Evolutionary conservation across 345 rosid genomes (phyloP).

Genomic region (Corchorus olitorius): DNA sequence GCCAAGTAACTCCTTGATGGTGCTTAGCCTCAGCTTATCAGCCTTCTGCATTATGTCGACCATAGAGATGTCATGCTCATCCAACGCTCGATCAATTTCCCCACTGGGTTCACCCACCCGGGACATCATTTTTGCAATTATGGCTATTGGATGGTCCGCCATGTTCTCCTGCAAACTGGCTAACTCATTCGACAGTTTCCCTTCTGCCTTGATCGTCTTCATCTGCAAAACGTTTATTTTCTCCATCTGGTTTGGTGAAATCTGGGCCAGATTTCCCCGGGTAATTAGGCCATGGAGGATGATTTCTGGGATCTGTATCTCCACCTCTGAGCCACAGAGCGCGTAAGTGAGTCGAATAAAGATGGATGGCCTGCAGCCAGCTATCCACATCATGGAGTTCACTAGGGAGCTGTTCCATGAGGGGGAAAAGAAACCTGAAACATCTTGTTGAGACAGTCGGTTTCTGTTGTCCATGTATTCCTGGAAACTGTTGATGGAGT

Average conservation of each 20-base stretch:
- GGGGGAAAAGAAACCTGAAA: not conserved
- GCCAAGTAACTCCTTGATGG: not conserved
- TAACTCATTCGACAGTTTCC: not conserved
- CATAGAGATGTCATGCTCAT: not conserved
- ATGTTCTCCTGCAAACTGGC: constrained; percentile 1
- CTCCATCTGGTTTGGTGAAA: not conserved
- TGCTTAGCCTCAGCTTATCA: constrained; percentile 18
- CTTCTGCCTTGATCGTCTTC: not conserved
- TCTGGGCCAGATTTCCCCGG: not conserved
- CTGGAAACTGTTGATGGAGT: too few relatives aligned
- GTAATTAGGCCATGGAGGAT: not conserved
- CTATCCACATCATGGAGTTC: not conserved
- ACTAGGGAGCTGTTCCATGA: not conserved
- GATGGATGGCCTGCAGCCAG: not conserved
- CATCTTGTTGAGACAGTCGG: too few relatives aligned
- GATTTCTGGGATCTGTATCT: not conserved
- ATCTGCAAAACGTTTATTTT: not conserved
- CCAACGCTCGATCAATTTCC: not conserved
- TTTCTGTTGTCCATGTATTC: too few relatives aligned
- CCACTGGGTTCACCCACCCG: not conserved
- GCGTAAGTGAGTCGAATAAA: not conserved
- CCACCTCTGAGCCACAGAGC: not conserved
- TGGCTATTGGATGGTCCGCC: not conserved
- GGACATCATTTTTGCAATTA: not conserved
- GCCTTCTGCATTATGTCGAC: not conserved